Evolutionary conservation across 83 land plant genomes (phyloP).

Genomic region (Thuja plicata): DNA sequence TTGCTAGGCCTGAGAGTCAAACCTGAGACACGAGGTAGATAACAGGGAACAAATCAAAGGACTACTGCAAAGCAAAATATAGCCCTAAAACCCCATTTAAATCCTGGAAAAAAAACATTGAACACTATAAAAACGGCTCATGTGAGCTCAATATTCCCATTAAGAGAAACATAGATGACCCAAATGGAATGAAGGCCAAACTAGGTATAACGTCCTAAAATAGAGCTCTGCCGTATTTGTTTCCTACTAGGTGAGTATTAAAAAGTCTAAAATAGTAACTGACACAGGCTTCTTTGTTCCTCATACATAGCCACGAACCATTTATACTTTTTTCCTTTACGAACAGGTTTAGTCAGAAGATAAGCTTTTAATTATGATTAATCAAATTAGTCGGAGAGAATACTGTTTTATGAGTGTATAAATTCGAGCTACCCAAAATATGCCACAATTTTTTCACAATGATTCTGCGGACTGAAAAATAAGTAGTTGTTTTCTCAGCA

Average conservation of each 20-base stretch:
- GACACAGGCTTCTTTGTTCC: neutral
- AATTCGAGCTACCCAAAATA: neutral
- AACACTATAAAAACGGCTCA: neutral
- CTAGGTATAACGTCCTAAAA: neutral
- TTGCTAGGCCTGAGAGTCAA: neutral
- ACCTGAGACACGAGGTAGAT: neutral
- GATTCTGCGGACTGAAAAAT: neutral
- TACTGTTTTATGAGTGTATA: neutral
- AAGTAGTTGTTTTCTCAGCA: neutral
- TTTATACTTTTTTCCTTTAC: neutral
- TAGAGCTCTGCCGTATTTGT: neutral
- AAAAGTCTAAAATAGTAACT: neutral
- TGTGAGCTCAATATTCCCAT: neutral
- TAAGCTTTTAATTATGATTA: neutral
- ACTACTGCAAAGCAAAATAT: neutral
- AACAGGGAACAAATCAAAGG: neutral
- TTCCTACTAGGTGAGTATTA: neutral
- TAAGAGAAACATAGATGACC: neutral
- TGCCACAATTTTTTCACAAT: neutral
- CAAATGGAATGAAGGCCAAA: neutral
- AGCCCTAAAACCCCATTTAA: neutral
- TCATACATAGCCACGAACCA: neutral
- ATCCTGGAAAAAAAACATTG: neutral
- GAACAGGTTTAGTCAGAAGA: neutral
- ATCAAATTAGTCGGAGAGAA: neutral